phyloP scores from a whole-genome alignment of 2,329 filamentous ascomycete species.

The Penicillium sp. region DNA sequence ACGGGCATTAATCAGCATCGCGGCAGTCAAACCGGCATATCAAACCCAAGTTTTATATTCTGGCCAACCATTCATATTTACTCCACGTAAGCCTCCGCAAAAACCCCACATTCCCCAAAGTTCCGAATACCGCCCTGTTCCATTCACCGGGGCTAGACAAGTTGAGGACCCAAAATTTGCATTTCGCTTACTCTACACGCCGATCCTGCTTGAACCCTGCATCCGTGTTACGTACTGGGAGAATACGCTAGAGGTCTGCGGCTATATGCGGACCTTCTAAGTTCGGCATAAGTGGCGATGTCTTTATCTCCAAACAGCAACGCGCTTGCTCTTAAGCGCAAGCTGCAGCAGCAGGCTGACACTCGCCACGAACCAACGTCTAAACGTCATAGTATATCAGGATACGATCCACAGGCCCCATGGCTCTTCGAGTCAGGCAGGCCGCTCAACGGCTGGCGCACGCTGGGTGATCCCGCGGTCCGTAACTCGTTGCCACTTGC shows the following conservation, averaged over 20 bases:
- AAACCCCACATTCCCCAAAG: conserved; percentile 19
- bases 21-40: not conserved
- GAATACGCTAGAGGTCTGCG: not conserved
- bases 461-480: conserved; percentile 31
- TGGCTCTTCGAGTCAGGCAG: conserved; percentile 31
- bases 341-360: conserved; percentile 24
- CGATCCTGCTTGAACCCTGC: not conserved
- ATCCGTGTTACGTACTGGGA: not conserved
- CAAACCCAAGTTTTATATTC: not conserved
- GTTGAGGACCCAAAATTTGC: conserved; percentile 6
- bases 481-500: conserved; percentile 33
- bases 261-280: not conserved
- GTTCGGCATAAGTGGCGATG: conserved; percentile 8
- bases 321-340: conserved; percentile 30
- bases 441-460: conserved; percentile 27
- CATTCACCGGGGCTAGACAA: not conserved
- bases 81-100: conserved; percentile 16
- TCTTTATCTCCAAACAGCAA: conserved; percentile 18
- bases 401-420: conserved; percentile 32
- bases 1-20: not conserved
- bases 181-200: not conserved
- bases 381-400: conserved; percentile 28
- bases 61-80: not conserved
- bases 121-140: conserved; percentile 28
- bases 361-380: conserved; percentile 15